Base-by-base conservation (phyloP, 805 yeast genomes). In the Nematodospora valgi region DNA sequence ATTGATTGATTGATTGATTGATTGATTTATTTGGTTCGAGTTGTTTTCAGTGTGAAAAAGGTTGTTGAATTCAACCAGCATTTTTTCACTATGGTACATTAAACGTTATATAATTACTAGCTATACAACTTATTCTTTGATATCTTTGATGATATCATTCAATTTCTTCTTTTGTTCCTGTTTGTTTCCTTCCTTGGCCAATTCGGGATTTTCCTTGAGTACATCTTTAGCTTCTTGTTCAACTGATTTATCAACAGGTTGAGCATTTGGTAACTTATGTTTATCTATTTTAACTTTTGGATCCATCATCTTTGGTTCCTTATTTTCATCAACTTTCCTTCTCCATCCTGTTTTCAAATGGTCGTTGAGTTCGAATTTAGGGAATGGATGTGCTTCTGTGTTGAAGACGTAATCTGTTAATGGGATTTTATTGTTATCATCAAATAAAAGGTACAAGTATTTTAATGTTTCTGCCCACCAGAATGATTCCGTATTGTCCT, bases 381-480 rank as follows among this genome's bases (percentile, higher is more conserved):
- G 96, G 59, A 88, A 76, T 23, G 95, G 93, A 56, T 88, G 97
- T 0, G 95, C 97, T 54, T 88, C 96, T 2, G 96, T 87, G 62
- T 86, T 89, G 68, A 86, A 86, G 5, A 89, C 87, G 35, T 80
- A 73, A 39, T 79, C 62, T 30, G 75, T 76, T 46, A 88, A 63
- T 20, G 89, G 87, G 44, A 84, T 60, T 37, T 77, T 70, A 43
- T 73, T 67, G 12, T 70, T 69, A 47, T 78, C 79, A 45, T 85
- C 93, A 59, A 87, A 87, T 43, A 87, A 63, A 38, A 86, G 60
- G 51, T 86, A 86, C 26, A 88, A 66, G 59, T 88, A 89, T 59
- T 89, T 89, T 54, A 89, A 71, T 3, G 97, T 89, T 57, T 89
- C 96, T 2, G 96, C 89, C 33, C 86, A 69, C 97, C 97, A 89